Evolutionary conservation across 78 protist species (phyloP), one percentile per base, ranked within the genome.

Genomic region (Polysphondylium violaceum): DNA sequence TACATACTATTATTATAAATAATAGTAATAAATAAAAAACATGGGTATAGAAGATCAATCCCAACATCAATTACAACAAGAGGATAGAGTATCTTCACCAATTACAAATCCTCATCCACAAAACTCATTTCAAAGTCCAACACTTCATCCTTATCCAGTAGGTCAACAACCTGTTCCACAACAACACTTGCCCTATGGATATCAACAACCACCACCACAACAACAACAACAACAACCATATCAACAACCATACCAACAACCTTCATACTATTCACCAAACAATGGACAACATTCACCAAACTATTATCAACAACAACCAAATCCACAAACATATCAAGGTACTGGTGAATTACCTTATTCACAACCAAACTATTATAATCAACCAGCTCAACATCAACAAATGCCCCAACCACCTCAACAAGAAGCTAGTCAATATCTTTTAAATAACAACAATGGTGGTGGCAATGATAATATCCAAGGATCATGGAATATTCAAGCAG

Each of bases 361-460:
- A 53, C 25, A n/a, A 31, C 56, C 31, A n/a, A n/a, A n/a, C n/a
- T n/a, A n/a, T n/a, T n/a, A n/a, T n/a, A n/a, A n/a, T n/a, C n/a
- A n/a, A 25, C 77, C 77, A 71, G 35, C 12, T 27, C 55, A 44
- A 44, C 27, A 65, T 40, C 76, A 44, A 69, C 76, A 68, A 17
- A 33, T 6, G 27, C 63, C 3, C 17, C 41, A n/a, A 0, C 2
- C 23, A 73, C 8, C 27, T n/a, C 29, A 12, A 40, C 64, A 61
- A 27, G 19, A 61, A 61, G 23, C 41, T 31, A 36, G 25, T 69
- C 61, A 35, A 7, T 29, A 51, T 43, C 61, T 23, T 31, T 38
- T 19, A 11, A n/a, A 38, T n/a, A 67, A n/a, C 38, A 7, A 31
- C 38, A 23, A 41, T 67, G 74, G 74, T 17, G 41, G 41, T 1